Evolutionary conservation across 2,329 filamentous ascomycete genomes (phyloP).

Genomic region (Fusarium annulatum): DNA sequence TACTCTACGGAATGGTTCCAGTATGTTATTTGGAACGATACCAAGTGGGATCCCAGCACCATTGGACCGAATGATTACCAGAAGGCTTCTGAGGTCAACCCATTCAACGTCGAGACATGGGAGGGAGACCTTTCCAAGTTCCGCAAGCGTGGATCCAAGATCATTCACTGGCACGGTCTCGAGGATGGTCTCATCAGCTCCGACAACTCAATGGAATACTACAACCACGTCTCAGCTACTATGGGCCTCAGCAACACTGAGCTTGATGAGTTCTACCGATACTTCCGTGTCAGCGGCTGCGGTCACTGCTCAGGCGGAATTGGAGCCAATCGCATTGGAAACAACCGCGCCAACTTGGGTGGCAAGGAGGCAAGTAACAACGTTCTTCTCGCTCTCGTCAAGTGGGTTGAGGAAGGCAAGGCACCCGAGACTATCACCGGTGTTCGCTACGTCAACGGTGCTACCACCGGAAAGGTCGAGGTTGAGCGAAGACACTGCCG

Average conservation of each 20-base stretch:
- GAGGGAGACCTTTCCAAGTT: conserved; percentile 54
- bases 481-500: conserved; percentile 31
- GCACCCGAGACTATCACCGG: conserved; percentile 56
- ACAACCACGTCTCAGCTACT: conserved; percentile 39
- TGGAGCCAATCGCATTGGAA: conserved; percentile 54
- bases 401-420: conserved; percentile 59
- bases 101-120: conserved; percentile 45
- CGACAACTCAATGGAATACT: conserved; percentile 44
- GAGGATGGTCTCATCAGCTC: conserved; percentile 34
- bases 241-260: conserved; percentile 44
- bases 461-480: conserved; percentile 12
- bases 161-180: conserved; percentile 60
- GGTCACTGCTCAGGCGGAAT: conserved; percentile 62
- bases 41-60: conserved; percentile 42
- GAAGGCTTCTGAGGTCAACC: conserved; percentile 41
- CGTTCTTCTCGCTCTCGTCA: conserved; percentile 59
- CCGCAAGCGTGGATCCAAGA: conserved; percentile 54
- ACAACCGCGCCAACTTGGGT: conserved; percentile 35
- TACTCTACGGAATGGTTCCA: conserved; percentile 48
- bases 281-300: conserved; percentile 60
- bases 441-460: conserved; percentile 42
- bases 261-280: conserved; percentile 62
- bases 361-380: conserved; percentile 54
- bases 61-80: conserved; percentile 55
- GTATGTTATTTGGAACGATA: conserved; percentile 55